Base-by-base conservation (phyloP, 108 stramenopile genomes). In the Nitzschia sp. region DNA sequence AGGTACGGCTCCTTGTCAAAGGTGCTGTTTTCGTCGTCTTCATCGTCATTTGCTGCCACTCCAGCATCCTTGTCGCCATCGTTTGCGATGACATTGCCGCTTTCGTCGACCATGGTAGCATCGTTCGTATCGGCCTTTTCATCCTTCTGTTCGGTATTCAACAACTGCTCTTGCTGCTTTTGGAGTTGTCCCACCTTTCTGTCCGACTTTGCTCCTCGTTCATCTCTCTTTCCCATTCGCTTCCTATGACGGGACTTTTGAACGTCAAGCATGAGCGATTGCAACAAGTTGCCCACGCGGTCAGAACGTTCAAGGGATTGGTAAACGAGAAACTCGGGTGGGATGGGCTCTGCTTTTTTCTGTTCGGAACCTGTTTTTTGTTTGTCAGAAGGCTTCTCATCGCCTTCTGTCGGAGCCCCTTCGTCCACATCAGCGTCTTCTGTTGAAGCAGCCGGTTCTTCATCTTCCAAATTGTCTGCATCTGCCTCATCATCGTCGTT, bases 221-320 rank as follows among this genome's bases (percentile, higher is more conserved):
- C 39, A 15, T n/a, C 43, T 12, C 57, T 29, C 10, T 62, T 44
- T 42, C 12, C 9, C 15, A 43, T 20, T 10, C 43, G 41, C 43
- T 62, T 43, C n/a, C 64, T 48, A 65, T 65, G 64, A 24, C 51
- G 50, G 17, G 17, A 65, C 24, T 17, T n/a, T n/a, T 51, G 51
- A 12, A 65, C 25, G 51, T 65, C 64, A 12, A 19, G 7, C 8
- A 65, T 17, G 10, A 40, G 10, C 22, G 29, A 44, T n/a, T 29
- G 51, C 10, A 65, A 9, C 24, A 10, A 15, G 29, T 53, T n/a
- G 11, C 22, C 52, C 26, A 65, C 8, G 1, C 52, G 29, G 34
- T 53, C 10, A 26, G n/a, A 37, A 25, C 50, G 51, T 8, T 8
- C 21, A 10, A 65, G 52, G n/a, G 22, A 17, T 51, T 65, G 50